phyloP scores from a whole-genome alignment of 108 stramenopile species.

The Cyclotella kingstonii region DNA sequence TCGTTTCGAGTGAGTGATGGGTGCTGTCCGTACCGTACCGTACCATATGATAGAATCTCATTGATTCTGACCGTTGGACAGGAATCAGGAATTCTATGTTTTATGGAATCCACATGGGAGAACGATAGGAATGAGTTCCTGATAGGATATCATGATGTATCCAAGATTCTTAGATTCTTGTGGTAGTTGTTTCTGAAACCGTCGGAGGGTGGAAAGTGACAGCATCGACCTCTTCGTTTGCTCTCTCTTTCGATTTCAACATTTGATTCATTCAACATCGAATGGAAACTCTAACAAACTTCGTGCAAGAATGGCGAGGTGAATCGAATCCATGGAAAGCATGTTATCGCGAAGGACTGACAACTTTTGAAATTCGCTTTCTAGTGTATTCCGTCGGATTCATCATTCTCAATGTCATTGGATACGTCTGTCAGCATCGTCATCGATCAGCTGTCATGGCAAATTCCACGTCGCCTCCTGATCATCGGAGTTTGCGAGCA shows the following conservation, averaged over 20 bases:
- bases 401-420: conserved; percentile 17
- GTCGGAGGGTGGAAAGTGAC: background rate
- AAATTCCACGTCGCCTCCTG: conserved; percentile 24
- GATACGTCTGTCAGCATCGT: conserved; percentile 11
- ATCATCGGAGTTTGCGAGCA: conserved; percentile 21
- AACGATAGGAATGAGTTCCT: background rate
- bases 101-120: too few relatives aligned
- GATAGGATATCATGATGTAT: background rate
- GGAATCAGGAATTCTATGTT: too few relatives aligned
- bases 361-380: conserved; percentile 37
- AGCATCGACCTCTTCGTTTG: too few relatives aligned
- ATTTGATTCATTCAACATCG: too few relatives aligned
- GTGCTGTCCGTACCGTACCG: too few relatives aligned
- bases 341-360: conserved; percentile 25
- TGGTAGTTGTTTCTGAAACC: background rate
- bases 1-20: too few relatives aligned
- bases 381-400: conserved; percentile 12
- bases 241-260: too few relatives aligned
- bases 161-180: background rate
- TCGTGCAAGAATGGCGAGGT: conserved; percentile 10
- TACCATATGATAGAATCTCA: too few relatives aligned
- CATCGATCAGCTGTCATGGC: conserved; percentile 12
- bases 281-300: background rate
- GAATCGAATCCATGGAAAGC: conserved; percentile 36
- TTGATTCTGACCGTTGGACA: too few relatives aligned